Base-by-base conservation (phyloP, 1,284 basidiomycete genomes). In the Cryptococcus depauperatus region DNA sequence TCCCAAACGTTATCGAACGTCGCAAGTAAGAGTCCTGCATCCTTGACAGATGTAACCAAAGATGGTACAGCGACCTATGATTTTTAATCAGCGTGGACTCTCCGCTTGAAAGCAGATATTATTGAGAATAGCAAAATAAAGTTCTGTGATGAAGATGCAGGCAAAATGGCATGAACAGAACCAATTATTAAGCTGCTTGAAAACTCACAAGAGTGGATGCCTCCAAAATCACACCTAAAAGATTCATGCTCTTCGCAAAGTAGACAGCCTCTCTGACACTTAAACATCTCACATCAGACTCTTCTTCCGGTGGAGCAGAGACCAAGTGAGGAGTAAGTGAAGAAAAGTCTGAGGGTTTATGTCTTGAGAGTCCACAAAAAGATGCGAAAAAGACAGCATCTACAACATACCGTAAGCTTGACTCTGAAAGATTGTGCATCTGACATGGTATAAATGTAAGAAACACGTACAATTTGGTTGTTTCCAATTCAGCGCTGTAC, bases 301-400 rank as follows among this genome's bases (percentile, higher is more conserved):
- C 74, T 48, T 70, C 60, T 10, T 72, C 68, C 7, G 44, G 16
- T 7, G 67, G 62, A 11, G 72, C 68, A 1, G 73, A 69, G 3
- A 69, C 51, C 11, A 73, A 63, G n/a, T 35, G 22, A n/a, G 37
- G 52, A 14, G 42, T 14, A 5, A 3, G 13, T 2, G 37, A 14
- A 11, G 37, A 21, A 21, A 25, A 38, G n/a, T n/a, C n/a, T 10
- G 11, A 10, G 21, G 37, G 22, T 10, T 25, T 21, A 10, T 32
- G 28, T 6, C 70, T 63, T 29, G 76, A 73, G 48, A 83, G 78
- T 35, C 90, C 89, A 66, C 91, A 95, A 61, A 82, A 81, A 10
- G 85, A 85, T 7, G 84, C 83, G 67, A 97, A 88, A 73, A 98
- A 95, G 25, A 98, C 93, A 43, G 95, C 90, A 75, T 96, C 89